These are phyloP conservation scores for Neopestalotiopsis sp. DNA, from an alignment of 2,329 filamentous ascomycete genomes.

Conservation along the genomic window DNA sequence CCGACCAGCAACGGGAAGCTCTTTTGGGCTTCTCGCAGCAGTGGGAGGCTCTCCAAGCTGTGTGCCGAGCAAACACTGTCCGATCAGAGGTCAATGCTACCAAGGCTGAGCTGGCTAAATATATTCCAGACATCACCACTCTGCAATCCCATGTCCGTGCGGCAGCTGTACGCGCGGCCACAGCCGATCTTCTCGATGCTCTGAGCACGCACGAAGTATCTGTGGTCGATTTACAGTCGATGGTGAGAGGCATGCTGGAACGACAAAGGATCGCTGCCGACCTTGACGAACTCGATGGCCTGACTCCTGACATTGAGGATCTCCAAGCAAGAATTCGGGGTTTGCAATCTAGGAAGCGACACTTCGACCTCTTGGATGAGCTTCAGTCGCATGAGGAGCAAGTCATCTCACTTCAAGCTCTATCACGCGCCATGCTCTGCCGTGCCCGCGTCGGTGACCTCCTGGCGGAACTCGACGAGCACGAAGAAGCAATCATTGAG, in stretches of 20 bases:
- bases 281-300: conserved; percentile 59
- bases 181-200: conserved; percentile 52
- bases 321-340: conserved; percentile 74
- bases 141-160: conserved; percentile 61
- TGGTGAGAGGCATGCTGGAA: conserved; percentile 65
- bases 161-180: conserved; percentile 55
- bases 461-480: conserved; percentile 78
- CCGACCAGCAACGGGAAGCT: conserved; percentile 54
- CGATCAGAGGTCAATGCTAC: conserved; percentile 49
- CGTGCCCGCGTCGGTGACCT: conserved; percentile 75
- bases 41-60: conserved; percentile 57
- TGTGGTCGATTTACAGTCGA: conserved; percentile 60
- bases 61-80: conserved; percentile 51
- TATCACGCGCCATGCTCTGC: conserved; percentile 79
- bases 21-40: conserved; percentile 54
- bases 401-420: conserved; percentile 73
- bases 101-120: conserved; percentile 53
- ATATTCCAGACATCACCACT: conserved; percentile 46
- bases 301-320: conserved; percentile 60
- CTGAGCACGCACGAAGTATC: conserved; percentile 45
- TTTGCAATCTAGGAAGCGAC: conserved; percentile 64
- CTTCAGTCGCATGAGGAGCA: conserved; percentile 72
- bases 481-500: conserved; percentile 77
- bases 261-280: conserved; percentile 55
- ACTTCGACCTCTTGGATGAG: conserved; percentile 68